These are phyloP conservation scores for Populus tremula DNA, from an alignment of 345 rosid species.

Conservation along the genomic window DNA sequence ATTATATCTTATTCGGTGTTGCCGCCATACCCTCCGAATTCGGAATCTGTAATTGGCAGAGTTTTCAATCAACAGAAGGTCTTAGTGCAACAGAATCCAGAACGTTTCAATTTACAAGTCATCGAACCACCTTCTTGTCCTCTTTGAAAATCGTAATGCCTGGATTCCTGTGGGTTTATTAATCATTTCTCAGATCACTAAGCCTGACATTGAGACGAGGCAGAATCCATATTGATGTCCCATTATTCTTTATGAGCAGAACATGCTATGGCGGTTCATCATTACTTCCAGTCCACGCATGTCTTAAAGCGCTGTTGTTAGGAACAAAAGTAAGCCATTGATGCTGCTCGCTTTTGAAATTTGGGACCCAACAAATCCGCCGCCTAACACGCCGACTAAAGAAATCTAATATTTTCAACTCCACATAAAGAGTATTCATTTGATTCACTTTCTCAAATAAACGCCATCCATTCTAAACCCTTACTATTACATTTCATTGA, in stretches of 20 bases:
- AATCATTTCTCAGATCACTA: not conserved
- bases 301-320: not conserved
- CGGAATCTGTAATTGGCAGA: not conserved
- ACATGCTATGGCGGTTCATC: not conserved
- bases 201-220: not conserved
- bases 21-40: not conserved
- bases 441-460: not conserved
- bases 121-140: not conserved
- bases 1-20: not conserved
- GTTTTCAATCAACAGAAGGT: not conserved
- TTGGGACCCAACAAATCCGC: not conserved
- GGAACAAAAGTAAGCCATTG: not conserved
- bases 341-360: not conserved
- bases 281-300: slow-evolving; percentile 7
- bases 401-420: not conserved
- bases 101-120: not conserved
- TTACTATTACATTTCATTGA: not conserved
- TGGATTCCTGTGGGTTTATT: not conserved
- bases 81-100: not conserved
- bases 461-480: not conserved
- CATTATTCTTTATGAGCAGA: not conserved
- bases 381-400: not conserved
- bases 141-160: not conserved
- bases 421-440: not conserved
- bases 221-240: not conserved